Evolutionary conservation across 352 stramenopile genomes (phyloP).

Genomic region (Phytophthora sojae): DNA sequence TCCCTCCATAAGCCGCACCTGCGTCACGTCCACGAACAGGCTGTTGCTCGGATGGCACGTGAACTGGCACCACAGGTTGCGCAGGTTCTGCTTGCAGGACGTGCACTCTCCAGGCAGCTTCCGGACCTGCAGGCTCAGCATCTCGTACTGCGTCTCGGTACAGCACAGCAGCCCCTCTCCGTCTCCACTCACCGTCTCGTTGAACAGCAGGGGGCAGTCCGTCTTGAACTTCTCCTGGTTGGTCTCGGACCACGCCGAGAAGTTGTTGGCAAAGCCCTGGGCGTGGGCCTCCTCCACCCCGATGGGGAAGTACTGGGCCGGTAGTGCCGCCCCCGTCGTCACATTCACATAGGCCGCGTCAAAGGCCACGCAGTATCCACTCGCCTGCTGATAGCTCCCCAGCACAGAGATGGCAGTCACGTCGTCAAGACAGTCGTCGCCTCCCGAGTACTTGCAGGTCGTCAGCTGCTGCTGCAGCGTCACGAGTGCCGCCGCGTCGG

Average conservation of each 20-base stretch:
- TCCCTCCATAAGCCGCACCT: slow-evolving; percentile 68
- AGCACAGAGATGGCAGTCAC: slow-evolving; percentile 55
- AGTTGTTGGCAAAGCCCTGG: slow-evolving; percentile 74
- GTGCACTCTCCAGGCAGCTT: slow-evolving; percentile 67
- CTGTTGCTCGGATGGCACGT: slow-evolving; percentile 84
- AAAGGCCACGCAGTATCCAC: slow-evolving; percentile 65
- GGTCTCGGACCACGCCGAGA: slow-evolving; percentile 64
- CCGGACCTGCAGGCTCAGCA: slow-evolving; percentile 65
- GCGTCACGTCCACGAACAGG: slow-evolving; percentile 74
- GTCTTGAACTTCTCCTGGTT: slow-evolving; percentile 73
- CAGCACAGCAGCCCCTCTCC: slow-evolving; percentile 74
- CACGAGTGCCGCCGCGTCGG: slow-evolving; percentile 48
- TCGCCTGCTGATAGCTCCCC: slow-evolving; percentile 58
- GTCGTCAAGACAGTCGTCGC: slow-evolving; percentile 64
- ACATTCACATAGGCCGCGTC: slow-evolving; percentile 69
- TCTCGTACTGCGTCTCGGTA: slow-evolving; percentile 78
- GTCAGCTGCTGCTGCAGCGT: slow-evolving; percentile 56
- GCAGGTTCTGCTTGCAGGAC: slow-evolving; percentile 77
- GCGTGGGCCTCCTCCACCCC: slow-evolving; percentile 56
- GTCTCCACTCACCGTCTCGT: slow-evolving; percentile 55
- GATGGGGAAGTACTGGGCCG: slow-evolving; percentile 76
- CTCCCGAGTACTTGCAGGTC: slow-evolving; percentile 74
- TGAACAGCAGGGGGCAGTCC: slow-evolving; percentile 79
- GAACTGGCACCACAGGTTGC: slow-evolving; percentile 85
- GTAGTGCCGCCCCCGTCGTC: slow-evolving; percentile 44